Base-by-base conservation (phyloP, 768 basidiomycete genomes). In the Favolaschia claudopus region DNA sequence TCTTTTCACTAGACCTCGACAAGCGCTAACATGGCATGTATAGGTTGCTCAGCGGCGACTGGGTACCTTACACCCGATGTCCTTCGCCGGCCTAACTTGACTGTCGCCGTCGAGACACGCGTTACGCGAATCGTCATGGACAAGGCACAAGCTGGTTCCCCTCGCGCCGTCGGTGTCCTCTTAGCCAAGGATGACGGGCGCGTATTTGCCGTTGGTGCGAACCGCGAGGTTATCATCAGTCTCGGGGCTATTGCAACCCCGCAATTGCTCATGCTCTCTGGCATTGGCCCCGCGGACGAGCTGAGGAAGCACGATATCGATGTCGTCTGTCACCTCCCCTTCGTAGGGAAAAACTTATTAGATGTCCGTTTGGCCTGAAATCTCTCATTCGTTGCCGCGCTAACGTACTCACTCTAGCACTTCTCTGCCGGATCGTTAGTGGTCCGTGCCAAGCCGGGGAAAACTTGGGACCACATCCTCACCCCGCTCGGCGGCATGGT, bases 221-320 rank as follows among this genome's bases (percentile, higher is more conserved):
- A 65, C 55, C 81, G 79, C 58, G 85, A 87, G 63, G 74, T 87
- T 34, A 73, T 87, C 13, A 60, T 87, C 17, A 76, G 67, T 15
- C 57, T 62, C 7, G 71, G 71, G 13, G 55, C 63, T 8, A 52
- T 71, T 1, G 63, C 33, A 2, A 69, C 67, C 1, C 70, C 71
- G 6, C 69, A 69, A 27, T 60, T 72, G 2, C 63, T 72, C 10
- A 59, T 72, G 45, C 44, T 63, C 27, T 69, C 67, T 2, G 73
- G 72, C 17, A 65, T 76, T 37, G 74, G 74, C 6, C 62, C 67
- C n/a, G 31, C 38, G 10, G 34, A 48, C 13, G 62, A 66, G 25
- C 48, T 73, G 15, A 14, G 42, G 22, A 53, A 52, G 19, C 43
- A 62, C 31, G 58, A 63, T 3, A 59, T 73, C 5, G 28, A 31